Evolutionary conservation across 495 filamentous ascomycete genomes (phyloP).

Genomic region (Geopyxis carbonaria): DNA sequence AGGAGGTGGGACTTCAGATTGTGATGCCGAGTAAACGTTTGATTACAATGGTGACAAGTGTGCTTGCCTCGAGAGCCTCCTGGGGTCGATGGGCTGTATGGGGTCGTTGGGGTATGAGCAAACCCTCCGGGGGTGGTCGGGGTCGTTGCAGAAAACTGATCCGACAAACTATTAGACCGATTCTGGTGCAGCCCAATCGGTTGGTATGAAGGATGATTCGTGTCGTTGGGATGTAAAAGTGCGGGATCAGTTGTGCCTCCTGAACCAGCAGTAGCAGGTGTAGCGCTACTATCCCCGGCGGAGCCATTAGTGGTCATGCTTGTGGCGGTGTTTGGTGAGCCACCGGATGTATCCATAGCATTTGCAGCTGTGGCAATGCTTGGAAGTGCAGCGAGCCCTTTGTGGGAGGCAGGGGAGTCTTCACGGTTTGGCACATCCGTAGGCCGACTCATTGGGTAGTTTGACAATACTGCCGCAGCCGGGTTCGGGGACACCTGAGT

Average conservation of each 20-base stretch:
- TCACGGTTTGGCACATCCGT: background rate
- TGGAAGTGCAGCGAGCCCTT: slow-evolving; percentile 9
- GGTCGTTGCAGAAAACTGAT: slow-evolving; percentile 14
- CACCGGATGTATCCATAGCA: slow-evolving; percentile 20
- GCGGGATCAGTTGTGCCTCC: slow-evolving; percentile 16
- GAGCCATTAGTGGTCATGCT: slow-evolving; percentile 7
- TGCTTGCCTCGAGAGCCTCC: slow-evolving; percentile 41
- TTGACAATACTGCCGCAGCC: slow-evolving; percentile 3
- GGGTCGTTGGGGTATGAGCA: slow-evolving; percentile 21
- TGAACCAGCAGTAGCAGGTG: slow-evolving; percentile 11
- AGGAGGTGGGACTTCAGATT: slow-evolving; percentile 98
- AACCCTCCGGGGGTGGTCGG: slow-evolving; percentile 20
- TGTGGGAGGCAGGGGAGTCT: background rate
- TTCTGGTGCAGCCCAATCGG: background rate
- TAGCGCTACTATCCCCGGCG: slow-evolving; percentile 6
- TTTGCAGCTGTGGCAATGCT: slow-evolving; percentile 22
- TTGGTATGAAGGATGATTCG: background rate
- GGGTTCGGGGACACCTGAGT: slow-evolving; percentile 14
- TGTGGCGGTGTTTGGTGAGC: slow-evolving; percentile 7
- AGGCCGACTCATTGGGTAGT: slow-evolving; percentile 3
- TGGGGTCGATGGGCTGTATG: slow-evolving; percentile 18
- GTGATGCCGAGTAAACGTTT: slow-evolving; percentile 93
- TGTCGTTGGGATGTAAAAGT: slow-evolving; percentile 7
- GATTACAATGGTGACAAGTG: slow-evolving; percentile 87
- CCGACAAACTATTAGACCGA: background rate